Evolutionary conservation across 257 asterid species (phyloP).

Genomic region (Apocynum venetum): DNA sequence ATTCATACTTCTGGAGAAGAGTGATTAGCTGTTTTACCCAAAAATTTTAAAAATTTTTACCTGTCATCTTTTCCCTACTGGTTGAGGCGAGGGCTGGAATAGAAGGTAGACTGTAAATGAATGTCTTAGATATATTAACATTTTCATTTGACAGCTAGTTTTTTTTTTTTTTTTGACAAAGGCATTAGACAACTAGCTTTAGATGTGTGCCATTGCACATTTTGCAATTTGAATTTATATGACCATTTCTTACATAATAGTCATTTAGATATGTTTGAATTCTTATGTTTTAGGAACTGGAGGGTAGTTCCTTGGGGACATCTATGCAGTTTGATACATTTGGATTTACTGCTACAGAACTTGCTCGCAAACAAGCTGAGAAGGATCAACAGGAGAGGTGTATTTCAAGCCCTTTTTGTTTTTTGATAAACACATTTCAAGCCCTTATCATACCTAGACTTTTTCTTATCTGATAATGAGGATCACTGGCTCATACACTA

Average conservation of each 20-base stretch:
- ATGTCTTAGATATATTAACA: not conserved
- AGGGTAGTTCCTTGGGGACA: constrained; percentile 63
- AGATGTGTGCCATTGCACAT: not conserved
- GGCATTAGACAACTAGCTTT: not conserved
- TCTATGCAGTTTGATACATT: constrained; percentile 89
- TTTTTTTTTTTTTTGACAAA: too few species aligned
- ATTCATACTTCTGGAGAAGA: not conserved
- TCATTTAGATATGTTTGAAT: not conserved
- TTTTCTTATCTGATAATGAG: not conserved
- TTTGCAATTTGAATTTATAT: not conserved
- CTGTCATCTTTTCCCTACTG: not conserved
- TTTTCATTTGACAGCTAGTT: not conserved
- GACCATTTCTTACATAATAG: not conserved
- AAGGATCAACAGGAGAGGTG: constrained; percentile 83
- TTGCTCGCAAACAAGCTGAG: constrained; percentile 83
- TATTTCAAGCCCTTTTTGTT: constrained; percentile 18
- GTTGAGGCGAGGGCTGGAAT: not conserved
- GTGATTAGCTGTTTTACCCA: not conserved
- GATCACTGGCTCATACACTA: not conserved
- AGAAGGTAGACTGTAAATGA: not conserved
- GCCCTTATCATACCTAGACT: not conserved
- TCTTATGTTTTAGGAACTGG: constrained; percentile 64
- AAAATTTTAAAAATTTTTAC: not conserved
- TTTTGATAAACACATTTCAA: too few species aligned
- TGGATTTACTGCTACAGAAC: constrained; percentile 87